Conservation (phyloP, 1,284 basidiomycete species). For the Phylloporus gajari region DNA sequence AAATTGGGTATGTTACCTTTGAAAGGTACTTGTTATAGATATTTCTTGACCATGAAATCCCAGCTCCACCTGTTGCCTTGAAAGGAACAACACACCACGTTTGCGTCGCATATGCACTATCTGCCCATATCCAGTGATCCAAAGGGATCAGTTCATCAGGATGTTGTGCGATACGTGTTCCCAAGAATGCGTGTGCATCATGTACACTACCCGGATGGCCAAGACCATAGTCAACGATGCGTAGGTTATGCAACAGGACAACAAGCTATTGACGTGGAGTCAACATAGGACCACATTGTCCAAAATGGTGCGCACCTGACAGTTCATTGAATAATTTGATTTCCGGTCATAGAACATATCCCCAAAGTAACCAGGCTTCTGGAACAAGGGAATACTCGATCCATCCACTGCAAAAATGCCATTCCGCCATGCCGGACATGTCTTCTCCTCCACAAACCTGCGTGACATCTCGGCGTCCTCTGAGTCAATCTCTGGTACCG, state of each 20-base stretch:
- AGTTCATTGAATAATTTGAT: conserved; percentile 16
- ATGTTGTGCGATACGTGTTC: neutral
- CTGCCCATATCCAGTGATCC: neutral
- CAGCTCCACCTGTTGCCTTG: neutral
- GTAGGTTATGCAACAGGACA: conserved; percentile 3
- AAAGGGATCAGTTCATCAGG: neutral
- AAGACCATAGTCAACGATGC: neutral
- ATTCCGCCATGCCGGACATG: neutral
- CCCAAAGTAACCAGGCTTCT: neutral
- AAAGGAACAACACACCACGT: neutral
- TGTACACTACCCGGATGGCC: neutral
- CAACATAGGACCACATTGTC: neutral
- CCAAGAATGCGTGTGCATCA: neutral
- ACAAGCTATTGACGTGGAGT: neutral
- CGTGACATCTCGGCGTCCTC: neutral
- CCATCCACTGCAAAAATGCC: neutral
- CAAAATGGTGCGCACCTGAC: conserved; percentile 17
- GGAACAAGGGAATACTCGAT: neutral
- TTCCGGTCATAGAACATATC: conserved; percentile 14
- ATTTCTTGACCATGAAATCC: neutral
- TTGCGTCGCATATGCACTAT: neutral
- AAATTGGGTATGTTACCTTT: neutral
- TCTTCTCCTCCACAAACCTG: neutral
- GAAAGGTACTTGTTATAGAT: neutral
- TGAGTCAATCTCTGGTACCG: neutral